Evolutionary conservation across 176 grass and related monocot species (phyloP).

Genomic region (Oryza meyeriana): DNA sequence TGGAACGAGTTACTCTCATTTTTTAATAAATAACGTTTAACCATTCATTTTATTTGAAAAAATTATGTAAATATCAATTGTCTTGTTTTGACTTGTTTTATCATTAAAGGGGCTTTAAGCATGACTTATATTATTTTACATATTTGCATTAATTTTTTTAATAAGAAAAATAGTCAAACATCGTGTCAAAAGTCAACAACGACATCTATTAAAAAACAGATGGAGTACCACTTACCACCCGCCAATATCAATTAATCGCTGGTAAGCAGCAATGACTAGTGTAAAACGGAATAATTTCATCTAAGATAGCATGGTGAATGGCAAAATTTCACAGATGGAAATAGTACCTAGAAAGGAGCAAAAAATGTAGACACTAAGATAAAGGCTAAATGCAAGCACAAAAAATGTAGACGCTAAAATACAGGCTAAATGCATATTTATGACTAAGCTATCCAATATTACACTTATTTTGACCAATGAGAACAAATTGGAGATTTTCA

Average conservation of each 20-base stretch:
- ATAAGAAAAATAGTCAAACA: too few species aligned
- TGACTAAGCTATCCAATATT: conserved; percentile 42
- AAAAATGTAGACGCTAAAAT: conserved; percentile 4
- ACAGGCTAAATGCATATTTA: conserved; percentile 22
- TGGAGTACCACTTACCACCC: neutral
- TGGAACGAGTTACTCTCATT: neutral
- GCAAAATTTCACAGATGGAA: conserved; percentile 21
- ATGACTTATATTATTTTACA: too few species aligned
- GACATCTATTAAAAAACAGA: too few species aligned
- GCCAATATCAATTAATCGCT: neutral
- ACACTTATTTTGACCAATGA: conserved; percentile 47
- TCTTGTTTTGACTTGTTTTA: too few species aligned
- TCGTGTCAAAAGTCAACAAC: too few species aligned
- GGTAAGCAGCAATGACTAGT: neutral
- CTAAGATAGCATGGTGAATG: neutral
- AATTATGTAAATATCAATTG: too few species aligned
- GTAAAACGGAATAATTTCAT: conserved; percentile 11
- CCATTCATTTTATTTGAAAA: too few species aligned
- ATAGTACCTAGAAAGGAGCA: neutral
- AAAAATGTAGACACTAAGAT: neutral
- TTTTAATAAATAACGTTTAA: too few species aligned
- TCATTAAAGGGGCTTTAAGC: too few species aligned
- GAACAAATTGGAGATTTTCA: conserved; percentile 36
- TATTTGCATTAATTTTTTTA: too few species aligned
- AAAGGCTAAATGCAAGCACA: neutral